These are phyloP conservation scores for Avena atlantica DNA, from an alignment of 176 grass and related monocot genomes.

Conservation along the genomic window DNA sequence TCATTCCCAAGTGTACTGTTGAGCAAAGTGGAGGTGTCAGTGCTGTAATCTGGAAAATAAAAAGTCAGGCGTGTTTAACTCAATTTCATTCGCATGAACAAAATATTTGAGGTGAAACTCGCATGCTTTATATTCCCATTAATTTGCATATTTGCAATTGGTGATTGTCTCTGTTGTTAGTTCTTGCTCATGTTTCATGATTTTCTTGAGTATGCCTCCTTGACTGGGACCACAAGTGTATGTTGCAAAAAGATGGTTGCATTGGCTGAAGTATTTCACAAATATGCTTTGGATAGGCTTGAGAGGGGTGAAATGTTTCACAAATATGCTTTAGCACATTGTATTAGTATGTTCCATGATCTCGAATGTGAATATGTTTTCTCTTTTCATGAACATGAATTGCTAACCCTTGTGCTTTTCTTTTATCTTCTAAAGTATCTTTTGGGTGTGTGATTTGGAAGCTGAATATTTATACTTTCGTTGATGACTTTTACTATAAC, in stretches of 20 bases:
- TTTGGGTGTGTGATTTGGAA: background rate
- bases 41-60: constrained; percentile 13
- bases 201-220: no score
- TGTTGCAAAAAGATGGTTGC: no score
- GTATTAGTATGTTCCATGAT: background rate
- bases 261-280: no score
- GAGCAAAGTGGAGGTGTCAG: background rate
- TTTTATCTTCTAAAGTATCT: background rate
- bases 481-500: background rate
- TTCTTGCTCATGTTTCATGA: no score
- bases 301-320: no score
- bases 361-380: background rate
- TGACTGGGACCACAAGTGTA: no score
- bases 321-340: background rate
- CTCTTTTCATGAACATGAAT: background rate
- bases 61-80: constrained; percentile 6
- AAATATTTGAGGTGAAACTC: no score
- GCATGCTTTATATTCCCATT: no score
- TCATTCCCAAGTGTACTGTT: background rate
- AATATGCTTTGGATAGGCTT: no score
- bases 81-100: background rate
- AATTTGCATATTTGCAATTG: no score
- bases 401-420: background rate
- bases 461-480: background rate
- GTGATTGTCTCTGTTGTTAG: no score